phyloP scores from a whole-genome alignment of 1,284 basidiomycete genomes.

The Ganoderma resinaceum region DNA sequence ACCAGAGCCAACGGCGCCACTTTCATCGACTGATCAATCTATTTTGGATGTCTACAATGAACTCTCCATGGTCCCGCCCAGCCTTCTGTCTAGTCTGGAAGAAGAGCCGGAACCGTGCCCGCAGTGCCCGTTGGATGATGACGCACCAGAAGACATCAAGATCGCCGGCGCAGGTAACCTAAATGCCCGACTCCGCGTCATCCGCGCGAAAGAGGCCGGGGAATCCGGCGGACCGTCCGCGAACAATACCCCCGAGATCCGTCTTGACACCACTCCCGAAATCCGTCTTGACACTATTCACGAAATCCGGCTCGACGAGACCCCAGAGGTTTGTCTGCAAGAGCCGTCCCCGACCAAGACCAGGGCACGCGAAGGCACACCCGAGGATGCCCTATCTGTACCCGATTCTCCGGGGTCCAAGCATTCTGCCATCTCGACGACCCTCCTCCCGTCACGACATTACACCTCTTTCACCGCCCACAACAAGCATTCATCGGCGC shows the following conservation, averaged over 20 bases:
- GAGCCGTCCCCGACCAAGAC: slow-evolving; percentile 26
- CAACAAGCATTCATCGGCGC: slow-evolving; percentile 65
- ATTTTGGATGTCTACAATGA: slow-evolving; percentile 62
- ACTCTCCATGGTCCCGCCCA: slow-evolving; percentile 60
- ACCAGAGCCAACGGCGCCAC: slow-evolving; percentile 53
- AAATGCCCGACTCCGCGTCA: slow-evolving; percentile 57
- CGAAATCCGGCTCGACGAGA: slow-evolving; percentile 45
- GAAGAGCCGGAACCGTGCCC: slow-evolving; percentile 55
- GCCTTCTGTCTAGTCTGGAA: slow-evolving; percentile 58
- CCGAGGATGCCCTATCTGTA: slow-evolving; percentile 41
- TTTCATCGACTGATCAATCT: slow-evolving; percentile 53
- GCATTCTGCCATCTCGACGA: slow-evolving; percentile 47
- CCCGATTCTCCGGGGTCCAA: slow-evolving; percentile 42
- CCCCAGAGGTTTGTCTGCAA: slow-evolving; percentile 32
- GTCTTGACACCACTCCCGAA: slow-evolving; percentile 52
- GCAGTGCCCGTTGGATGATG: slow-evolving; percentile 62
- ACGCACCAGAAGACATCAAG: slow-evolving; percentile 52
- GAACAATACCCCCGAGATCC: slow-evolving; percentile 57
- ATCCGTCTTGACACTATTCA: slow-evolving; percentile 50
- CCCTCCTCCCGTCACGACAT: slow-evolving; percentile 57
- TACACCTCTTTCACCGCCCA: slow-evolving; percentile 57
- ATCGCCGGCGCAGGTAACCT: slow-evolving; percentile 59
- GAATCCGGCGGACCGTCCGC: slow-evolving; percentile 25
- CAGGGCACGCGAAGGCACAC: slow-evolving; percentile 32
- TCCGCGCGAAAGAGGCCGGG: slow-evolving; percentile 44